Conservation (phyloP, 2,329 filamentous ascomycete species). For the Aspergillus sp. region DNA sequence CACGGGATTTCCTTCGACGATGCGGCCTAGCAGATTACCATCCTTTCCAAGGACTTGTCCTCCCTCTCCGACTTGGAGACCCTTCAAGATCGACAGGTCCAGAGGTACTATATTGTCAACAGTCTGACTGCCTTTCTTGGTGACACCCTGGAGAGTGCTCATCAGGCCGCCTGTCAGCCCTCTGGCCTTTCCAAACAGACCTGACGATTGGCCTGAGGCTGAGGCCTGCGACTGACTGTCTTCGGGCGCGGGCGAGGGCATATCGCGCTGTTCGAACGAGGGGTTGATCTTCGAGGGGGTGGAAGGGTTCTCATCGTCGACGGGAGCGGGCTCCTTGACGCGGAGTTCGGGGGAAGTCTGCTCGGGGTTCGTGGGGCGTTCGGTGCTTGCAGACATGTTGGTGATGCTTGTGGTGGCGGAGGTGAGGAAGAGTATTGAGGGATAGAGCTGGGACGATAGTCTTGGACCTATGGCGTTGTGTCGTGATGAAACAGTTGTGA, state of each 20-base stretch:
- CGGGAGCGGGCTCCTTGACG: constrained; percentile 11
- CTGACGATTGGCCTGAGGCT: constrained; percentile 20
- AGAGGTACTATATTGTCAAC: constrained; percentile 7
- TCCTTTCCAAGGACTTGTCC: constrained; percentile 36
- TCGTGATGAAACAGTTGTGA: background rate
- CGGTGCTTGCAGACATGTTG: background rate
- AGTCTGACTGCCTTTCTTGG: constrained; percentile 19
- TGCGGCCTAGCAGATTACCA: constrained; percentile 35
- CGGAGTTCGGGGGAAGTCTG: constrained; percentile 23
- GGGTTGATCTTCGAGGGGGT: background rate
- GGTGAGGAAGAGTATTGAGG: background rate
- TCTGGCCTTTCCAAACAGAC: constrained; percentile 17
- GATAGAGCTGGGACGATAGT: constrained; percentile 5
- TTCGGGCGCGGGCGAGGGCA: constrained; percentile 17
- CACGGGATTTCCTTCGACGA: constrained; percentile 41
- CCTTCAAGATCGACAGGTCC: constrained; percentile 37
- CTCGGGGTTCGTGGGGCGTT: constrained; percentile 6
- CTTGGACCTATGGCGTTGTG: background rate
- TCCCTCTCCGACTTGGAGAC: constrained; percentile 35
- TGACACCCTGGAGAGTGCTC: constrained; percentile 12
- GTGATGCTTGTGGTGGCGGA: background rate
- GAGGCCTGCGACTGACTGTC: constrained; percentile 26
- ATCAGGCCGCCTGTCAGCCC: constrained; percentile 15
- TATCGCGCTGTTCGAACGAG: constrained; percentile 21
- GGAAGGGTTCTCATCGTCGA: background rate